Percentiles rank a stretch among this genome's conserved stretches.
phyloP scores from a whole-genome alignment of 176 grass and related monocot genomes.

The Musa acuminata region DNA sequence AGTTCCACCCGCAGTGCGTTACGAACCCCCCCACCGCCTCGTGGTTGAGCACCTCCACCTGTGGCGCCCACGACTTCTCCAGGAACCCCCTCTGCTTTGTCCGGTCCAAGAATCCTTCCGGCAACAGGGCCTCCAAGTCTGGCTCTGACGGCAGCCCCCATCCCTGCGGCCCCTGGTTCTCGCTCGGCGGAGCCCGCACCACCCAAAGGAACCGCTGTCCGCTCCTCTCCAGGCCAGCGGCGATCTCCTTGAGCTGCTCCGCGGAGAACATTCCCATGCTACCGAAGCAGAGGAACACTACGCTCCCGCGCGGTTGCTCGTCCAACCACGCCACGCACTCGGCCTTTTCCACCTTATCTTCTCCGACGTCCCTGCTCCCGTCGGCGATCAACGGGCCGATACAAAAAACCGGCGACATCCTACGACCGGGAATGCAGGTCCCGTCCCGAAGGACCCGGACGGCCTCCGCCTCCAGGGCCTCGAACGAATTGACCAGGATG shows the following conservation, averaged over 20 bases:
- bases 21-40: slow-evolving; percentile 31
- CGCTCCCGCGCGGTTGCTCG: slow-evolving; percentile 22
- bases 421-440: slow-evolving; percentile 1
- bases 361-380: not conserved
- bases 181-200: not conserved
- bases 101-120: slow-evolving; percentile 23
- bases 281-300: slow-evolving; percentile 10
- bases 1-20: slow-evolving; percentile 63
- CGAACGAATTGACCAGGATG: not conserved
- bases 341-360: not conserved
- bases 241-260: slow-evolving; percentile 25
- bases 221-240: slow-evolving; percentile 17
- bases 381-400: slow-evolving; percentile 21
- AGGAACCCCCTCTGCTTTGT: slow-evolving; percentile 26
- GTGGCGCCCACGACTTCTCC: slow-evolving; percentile 44
- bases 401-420: slow-evolving; percentile 22
- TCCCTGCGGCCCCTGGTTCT: not conserved
- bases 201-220: slow-evolving; percentile 28
- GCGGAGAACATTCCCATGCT: not conserved
- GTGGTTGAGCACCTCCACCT: slow-evolving; percentile 27
- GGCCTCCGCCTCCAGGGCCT: not conserved
- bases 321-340: slow-evolving; percentile 14
- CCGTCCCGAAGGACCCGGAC: not conserved
- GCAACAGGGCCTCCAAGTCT: not conserved
- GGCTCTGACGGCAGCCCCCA: not conserved